A percentile compares a stretch with the other conserved stretches of the same genome.
These are phyloP conservation scores for Ophiostoma populinum DNA, from an alignment of 2,329 filamentous ascomycete species.

Conservation along the genomic window DNA sequence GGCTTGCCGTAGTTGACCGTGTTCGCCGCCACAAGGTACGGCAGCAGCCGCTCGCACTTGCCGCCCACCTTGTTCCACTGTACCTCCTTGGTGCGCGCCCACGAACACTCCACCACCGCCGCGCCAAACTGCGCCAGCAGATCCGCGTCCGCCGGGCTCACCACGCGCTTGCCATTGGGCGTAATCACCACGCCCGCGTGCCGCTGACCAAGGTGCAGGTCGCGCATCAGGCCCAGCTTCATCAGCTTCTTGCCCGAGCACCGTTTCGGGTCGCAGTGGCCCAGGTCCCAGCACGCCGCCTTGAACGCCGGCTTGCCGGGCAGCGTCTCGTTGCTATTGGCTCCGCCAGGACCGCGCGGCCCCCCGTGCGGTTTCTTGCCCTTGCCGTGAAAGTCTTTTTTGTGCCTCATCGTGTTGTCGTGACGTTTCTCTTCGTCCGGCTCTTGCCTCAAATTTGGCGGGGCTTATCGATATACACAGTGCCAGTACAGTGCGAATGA, in stretches of 20 bases:
- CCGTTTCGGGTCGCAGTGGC: constrained; percentile 91
- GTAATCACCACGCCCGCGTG: constrained; percentile 86
- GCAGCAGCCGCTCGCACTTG: constrained; percentile 76
- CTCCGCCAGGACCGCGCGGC: constrained; percentile 21
- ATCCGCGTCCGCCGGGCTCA: constrained; percentile 69
- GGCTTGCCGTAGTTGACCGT: constrained; percentile 94
- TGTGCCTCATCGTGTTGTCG: constrained; percentile 70
- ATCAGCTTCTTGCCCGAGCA: constrained; percentile 94
- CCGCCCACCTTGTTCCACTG: constrained; percentile 85
- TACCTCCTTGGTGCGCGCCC: constrained; percentile 82
- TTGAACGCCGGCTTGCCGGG: constrained; percentile 48
- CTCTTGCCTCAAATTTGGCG: background rate
- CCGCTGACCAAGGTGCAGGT: constrained; percentile 80
- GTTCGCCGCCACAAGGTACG: constrained; percentile 92
- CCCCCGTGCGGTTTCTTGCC: constrained; percentile 53
- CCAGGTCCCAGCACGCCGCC: constrained; percentile 93
- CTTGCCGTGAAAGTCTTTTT: constrained; percentile 66
- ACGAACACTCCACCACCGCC: constrained; percentile 92
- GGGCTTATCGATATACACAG: background rate
- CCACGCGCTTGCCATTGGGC: constrained; percentile 73
- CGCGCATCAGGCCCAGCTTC: constrained; percentile 81
- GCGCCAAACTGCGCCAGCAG: constrained; percentile 78
- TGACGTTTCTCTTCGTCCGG: background rate
- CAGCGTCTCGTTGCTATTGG: too few species aligned
- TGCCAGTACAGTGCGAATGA: background rate